Percentiles rank a stretch among this genome's conserved stretches.
Conservation (phyloP, 2,329 filamentous ascomycete genomes). For the Sclerotinia sclerotiorum region DNA sequence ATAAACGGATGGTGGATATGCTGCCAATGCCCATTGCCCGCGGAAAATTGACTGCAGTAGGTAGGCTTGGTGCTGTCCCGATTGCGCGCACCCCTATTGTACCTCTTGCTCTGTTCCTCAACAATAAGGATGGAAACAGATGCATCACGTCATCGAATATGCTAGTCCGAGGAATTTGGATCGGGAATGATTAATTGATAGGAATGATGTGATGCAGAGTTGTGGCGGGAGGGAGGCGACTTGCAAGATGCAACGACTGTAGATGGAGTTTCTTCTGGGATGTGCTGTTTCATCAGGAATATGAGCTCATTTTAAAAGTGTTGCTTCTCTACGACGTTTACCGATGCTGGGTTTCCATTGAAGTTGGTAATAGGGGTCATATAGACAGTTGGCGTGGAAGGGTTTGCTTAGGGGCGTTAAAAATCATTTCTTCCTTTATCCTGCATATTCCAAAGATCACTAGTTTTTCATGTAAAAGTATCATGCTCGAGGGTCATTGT, state of each 20-base stretch:
- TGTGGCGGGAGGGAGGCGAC: background rate
- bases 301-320: too few species aligned
- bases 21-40: conserved; percentile 21
- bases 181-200: background rate
- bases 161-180: too few species aligned
- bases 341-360: background rate
- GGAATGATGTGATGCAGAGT: background rate
- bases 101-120: background rate
- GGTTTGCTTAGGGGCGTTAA: background rate
- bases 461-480: background rate
- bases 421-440: background rate
- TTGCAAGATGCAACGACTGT: background rate
- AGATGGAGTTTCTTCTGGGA: background rate
- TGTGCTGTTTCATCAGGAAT: background rate
- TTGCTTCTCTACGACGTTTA: background rate
- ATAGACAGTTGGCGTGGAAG: background rate
- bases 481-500: background rate
- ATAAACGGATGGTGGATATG: conserved; percentile 28
- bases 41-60: conserved; percentile 24
- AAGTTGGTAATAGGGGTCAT: background rate
- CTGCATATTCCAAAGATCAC: background rate
- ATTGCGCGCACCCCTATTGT: conserved; percentile 25
- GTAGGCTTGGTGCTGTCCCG: conserved; percentile 26
- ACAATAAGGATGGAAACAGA: background rate
- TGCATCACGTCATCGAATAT: background rate